Percentiles rank a stretch among this genome's conserved stretches.
These are phyloP conservation scores for Fusarium tanahbumbuense DNA, from an alignment of 2,329 filamentous ascomycete species.

Conservation along the genomic window DNA sequence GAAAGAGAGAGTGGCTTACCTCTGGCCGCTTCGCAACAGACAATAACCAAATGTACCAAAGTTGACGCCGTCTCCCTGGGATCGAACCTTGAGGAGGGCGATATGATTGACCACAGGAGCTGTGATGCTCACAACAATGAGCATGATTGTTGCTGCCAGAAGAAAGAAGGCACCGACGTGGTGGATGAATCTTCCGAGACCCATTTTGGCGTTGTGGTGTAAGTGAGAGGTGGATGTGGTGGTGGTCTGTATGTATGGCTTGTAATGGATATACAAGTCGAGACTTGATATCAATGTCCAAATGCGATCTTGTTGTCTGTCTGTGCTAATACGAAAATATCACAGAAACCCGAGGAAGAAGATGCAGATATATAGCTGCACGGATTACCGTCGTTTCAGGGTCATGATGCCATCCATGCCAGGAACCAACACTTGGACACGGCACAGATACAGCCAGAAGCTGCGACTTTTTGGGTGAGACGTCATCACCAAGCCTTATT, in stretches of 20 bases:
- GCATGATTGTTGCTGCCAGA: conserved; percentile 64
- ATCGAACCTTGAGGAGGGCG: conserved; percentile 62
- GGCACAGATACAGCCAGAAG: conserved; percentile 27
- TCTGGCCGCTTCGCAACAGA: conserved; percentile 46
- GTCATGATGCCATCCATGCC: conserved; percentile 14
- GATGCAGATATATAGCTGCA: conserved; percentile 28
- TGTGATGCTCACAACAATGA: conserved; percentile 69
- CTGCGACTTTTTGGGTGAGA: conserved; percentile 36
- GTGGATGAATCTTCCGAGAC: conserved; percentile 62
- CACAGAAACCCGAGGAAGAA: conserved; percentile 6
- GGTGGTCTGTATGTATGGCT: neutral
- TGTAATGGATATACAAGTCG: conserved; percentile 1
- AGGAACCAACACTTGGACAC: conserved; percentile 21
- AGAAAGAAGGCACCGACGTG: conserved; percentile 69
- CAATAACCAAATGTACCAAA: conserved; percentile 74
- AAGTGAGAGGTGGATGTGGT: neutral
- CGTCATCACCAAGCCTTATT: conserved; percentile 42
- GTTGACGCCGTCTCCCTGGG: conserved; percentile 54
- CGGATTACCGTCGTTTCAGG: conserved; percentile 9
- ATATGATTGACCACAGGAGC: conserved; percentile 68
- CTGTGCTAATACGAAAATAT: conserved; percentile 20
- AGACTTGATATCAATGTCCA: neutral
- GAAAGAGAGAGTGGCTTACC: conserved; percentile 19
- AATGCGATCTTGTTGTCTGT: neutral
- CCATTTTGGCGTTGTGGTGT: conserved; percentile 54